Percentiles rank a stretch among this genome's conserved stretches.
These are phyloP conservation scores for Hansenula lynferdii DNA, from an alignment of 1,139 yeast genomes.

Conservation along the genomic window DNA sequence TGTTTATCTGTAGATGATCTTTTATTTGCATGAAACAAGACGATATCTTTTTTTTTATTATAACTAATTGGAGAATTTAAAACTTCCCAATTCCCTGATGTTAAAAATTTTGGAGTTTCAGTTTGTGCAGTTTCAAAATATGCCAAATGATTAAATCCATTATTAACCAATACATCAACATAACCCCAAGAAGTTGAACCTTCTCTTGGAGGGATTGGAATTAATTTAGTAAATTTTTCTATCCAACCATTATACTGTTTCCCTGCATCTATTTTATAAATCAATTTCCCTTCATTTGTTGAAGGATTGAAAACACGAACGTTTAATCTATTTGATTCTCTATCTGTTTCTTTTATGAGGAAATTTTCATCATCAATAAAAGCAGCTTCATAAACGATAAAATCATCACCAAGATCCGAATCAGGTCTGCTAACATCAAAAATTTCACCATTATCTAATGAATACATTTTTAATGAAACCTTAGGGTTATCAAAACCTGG, in stretches of 20 bases:
- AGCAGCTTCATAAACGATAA: conserved; percentile 54
- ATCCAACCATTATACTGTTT: conserved; percentile 53
- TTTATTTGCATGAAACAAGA: conserved; percentile 58
- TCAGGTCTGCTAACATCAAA: conserved; percentile 17
- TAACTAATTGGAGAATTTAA: conserved; percentile 45
- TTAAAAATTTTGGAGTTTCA: conserved; percentile 39
- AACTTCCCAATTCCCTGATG: conserved; percentile 61
- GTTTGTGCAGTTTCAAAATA: conserved; percentile 44
- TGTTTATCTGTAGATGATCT: conserved; percentile 47
- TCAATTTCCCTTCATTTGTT: conserved; percentile 27
- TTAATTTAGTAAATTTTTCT: conserved; percentile 28
- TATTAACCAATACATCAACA: conserved; percentile 55
- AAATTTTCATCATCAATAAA: conserved; percentile 55
- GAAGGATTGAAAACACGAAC: conserved; percentile 41
- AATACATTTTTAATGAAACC: conserved; percentile 41
- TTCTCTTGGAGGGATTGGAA: conserved; percentile 29
- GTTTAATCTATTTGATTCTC: conserved; percentile 55
- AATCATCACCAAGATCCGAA: conserved; percentile 43
- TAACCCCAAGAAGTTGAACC: conserved; percentile 50
- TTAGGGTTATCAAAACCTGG: conserved; percentile 72
- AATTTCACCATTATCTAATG: conserved; percentile 25
- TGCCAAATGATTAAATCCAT: conserved; percentile 59
- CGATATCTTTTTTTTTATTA: conserved; percentile 38
- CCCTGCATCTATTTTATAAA: conserved; percentile 36
- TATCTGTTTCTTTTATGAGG: conserved; percentile 58